These are phyloP conservation scores for Leptosphaerulina australis DNA, from an alignment of 2,329 filamentous ascomycete species.

Conservation along the genomic window DNA sequence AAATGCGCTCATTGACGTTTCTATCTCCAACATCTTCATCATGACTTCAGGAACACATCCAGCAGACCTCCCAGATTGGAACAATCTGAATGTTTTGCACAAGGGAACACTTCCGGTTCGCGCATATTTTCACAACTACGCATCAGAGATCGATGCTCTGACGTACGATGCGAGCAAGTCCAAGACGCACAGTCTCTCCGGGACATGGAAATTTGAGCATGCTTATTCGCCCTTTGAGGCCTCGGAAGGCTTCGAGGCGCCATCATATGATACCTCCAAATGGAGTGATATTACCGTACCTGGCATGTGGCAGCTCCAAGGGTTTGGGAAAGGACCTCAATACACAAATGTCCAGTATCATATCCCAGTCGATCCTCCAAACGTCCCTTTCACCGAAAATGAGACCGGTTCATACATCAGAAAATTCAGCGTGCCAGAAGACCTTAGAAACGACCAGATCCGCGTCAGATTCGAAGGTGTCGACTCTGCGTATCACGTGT, in stretches of 20 bases:
- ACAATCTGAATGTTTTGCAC: slow-evolving; percentile 65
- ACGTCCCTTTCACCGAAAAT: slow-evolving; percentile 65
- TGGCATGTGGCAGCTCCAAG: slow-evolving; percentile 73
- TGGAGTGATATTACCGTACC: slow-evolving; percentile 66
- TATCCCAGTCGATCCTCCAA: slow-evolving; percentile 68
- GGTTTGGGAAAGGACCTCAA: slow-evolving; percentile 66
- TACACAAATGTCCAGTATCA: slow-evolving; percentile 73
- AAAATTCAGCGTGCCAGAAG: slow-evolving; percentile 59
- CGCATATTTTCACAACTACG: slow-evolving; percentile 62
- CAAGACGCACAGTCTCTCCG: slow-evolving; percentile 41
- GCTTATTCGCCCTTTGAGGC: slow-evolving; percentile 46
- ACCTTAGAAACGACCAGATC: slow-evolving; percentile 61
- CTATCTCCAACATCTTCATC: slow-evolving; percentile 10
- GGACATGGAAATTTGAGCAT: slow-evolving; percentile 51
- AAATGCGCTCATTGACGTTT: background rate
- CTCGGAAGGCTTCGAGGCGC: slow-evolving; percentile 41
- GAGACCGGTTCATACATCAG: slow-evolving; percentile 68
- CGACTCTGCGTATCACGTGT: slow-evolving; percentile 73
- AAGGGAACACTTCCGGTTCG: slow-evolving; percentile 64
- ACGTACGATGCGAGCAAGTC: slow-evolving; percentile 45
- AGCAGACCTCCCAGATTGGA: slow-evolving; percentile 61
- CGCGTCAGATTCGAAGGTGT: slow-evolving; percentile 73
- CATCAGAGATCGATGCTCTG: slow-evolving; percentile 58
- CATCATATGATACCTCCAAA: slow-evolving; percentile 45
- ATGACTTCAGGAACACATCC: slow-evolving; percentile 35